These are phyloP conservation scores for Zygotorulaspora mrakii DNA, from an alignment of 1,139 yeast genomes.

Conservation along the genomic window DNA sequence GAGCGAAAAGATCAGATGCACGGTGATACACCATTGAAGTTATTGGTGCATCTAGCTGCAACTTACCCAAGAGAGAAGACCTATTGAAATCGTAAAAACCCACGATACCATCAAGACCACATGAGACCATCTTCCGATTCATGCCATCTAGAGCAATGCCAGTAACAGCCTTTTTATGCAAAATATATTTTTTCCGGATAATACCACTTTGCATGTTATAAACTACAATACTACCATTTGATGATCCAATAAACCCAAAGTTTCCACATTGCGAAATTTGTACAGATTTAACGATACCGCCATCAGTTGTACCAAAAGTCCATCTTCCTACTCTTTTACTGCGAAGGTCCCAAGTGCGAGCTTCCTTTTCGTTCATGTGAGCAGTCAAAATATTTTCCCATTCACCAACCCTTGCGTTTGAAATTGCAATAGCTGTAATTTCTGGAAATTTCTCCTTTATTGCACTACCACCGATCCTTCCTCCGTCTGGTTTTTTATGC, in stretches of 20 bases:
- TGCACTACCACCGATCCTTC: constrained; percentile 56
- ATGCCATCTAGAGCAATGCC: constrained; percentile 88
- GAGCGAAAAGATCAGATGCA: constrained; percentile 78
- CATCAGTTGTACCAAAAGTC: constrained; percentile 68
- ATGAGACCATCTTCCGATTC: constrained; percentile 81
- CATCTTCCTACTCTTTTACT: constrained; percentile 78
- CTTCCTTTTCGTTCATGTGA: constrained; percentile 78
- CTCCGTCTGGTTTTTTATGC: constrained; percentile 51
- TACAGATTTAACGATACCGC: constrained; percentile 75
- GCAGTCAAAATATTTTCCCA: constrained; percentile 97
- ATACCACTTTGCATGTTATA: constrained; percentile 90
- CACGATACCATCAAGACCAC: constrained; percentile 84
- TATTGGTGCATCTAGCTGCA: constrained; percentile 71
- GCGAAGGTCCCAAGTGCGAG: constrained; percentile 89
- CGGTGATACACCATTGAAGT: constrained; percentile 74
- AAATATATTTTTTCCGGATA: constrained; percentile 56
- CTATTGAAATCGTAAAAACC: constrained; percentile 84
- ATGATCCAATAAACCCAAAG: constrained; percentile 90
- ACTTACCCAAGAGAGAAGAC: constrained; percentile 63
- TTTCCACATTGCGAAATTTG: constrained; percentile 91
- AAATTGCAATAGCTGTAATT: constrained; percentile 66
- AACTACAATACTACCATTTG: constrained; percentile 81
- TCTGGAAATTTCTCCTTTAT: constrained; percentile 64
- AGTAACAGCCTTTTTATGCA: constrained; percentile 79
- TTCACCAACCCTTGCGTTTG: constrained; percentile 75